Evolutionary conservation across 805 yeast species (phyloP).

Genomic region (Metschnikowia lachancei): DNA sequence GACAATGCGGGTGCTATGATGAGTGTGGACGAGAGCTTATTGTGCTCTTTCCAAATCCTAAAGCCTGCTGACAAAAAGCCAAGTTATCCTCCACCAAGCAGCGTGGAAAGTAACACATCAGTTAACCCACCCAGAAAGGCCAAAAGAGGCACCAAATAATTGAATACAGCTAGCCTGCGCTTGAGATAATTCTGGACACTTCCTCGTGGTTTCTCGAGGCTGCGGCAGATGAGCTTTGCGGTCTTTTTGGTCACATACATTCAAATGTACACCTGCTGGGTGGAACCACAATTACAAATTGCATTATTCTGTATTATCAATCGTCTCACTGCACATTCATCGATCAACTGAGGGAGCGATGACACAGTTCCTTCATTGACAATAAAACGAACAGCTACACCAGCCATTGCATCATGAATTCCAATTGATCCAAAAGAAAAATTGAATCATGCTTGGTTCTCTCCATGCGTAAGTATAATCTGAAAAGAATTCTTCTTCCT

Average conservation of each 20-base stretch:
- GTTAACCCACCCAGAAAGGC: constrained; percentile 60
- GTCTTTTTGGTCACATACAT: neutral
- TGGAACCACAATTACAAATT: constrained; percentile 5
- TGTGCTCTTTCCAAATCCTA: constrained; percentile 94
- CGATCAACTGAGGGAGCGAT: constrained; percentile 9
- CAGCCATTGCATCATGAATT: constrained; percentile 8
- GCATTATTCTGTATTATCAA: constrained; percentile 12
- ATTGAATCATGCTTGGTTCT: constrained; percentile 1
- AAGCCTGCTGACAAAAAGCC: constrained; percentile 98
- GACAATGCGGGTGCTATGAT: constrained; percentile 99
- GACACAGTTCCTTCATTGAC: constrained; percentile 6
- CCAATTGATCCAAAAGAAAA: neutral
- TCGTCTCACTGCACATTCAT: constrained; percentile 12
- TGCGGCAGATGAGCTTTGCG: neutral
- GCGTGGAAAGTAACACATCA: constrained; percentile 46
- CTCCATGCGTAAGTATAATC: constrained; percentile 3
- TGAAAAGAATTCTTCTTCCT: neutral
- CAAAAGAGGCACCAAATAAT: constrained; percentile 47
- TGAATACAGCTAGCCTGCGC: neutral
- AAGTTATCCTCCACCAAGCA: constrained; percentile 50
- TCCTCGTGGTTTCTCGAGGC: neutral
- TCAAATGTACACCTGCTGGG: neutral
- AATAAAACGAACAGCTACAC: constrained; percentile 11
- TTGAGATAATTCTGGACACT: constrained; percentile 5
- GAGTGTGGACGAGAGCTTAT: constrained; percentile 94